A percentile compares a stretch with the other conserved stretches of the same genome.
Evolutionary conservation across 805 yeast species (phyloP).

Genomic region (Kuraishia ogatae): DNA sequence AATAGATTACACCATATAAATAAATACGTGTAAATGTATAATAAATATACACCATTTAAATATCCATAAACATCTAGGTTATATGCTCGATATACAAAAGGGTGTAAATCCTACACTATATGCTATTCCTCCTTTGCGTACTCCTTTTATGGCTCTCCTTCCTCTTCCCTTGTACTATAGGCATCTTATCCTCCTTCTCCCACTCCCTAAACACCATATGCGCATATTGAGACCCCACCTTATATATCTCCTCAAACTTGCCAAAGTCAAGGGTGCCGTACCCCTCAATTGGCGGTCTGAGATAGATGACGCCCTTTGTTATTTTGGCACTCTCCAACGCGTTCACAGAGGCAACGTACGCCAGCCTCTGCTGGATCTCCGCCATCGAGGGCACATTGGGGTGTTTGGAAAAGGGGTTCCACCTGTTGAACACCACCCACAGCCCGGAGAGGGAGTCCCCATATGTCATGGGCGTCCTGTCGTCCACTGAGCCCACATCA

Average conservation of each 20-base stretch:
- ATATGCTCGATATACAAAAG: too few species aligned
- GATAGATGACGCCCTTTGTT: slow-evolving; percentile 76
- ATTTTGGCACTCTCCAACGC: slow-evolving; percentile 83
- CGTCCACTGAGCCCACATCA: slow-evolving; percentile 94
- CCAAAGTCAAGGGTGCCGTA: slow-evolving; percentile 90
- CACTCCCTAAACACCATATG: slow-evolving; percentile 44
- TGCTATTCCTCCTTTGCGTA: not conserved
- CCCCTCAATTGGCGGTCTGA: slow-evolving; percentile 90
- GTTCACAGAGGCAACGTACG: slow-evolving; percentile 91
- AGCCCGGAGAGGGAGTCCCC: slow-evolving; percentile 91
- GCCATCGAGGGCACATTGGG: slow-evolving; percentile 93
- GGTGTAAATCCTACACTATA: not conserved
- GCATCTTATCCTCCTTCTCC: slow-evolving; percentile 44
- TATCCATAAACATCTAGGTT: too few species aligned
- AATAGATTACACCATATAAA: too few species aligned
- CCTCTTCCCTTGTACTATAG: slow-evolving; percentile 47
- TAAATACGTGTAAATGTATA: too few species aligned
- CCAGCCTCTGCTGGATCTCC: slow-evolving; percentile 86
- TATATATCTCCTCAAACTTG: slow-evolving; percentile 82
- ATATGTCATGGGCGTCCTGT: slow-evolving; percentile 78
- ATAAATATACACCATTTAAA: too few species aligned
- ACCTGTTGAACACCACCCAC: slow-evolving; percentile 81
- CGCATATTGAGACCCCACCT: slow-evolving; percentile 74
- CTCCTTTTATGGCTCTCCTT: slow-evolving; percentile 13
- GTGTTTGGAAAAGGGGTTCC: slow-evolving; percentile 82